A percentile compares a stretch with the other conserved stretches of the same genome.
Evolutionary conservation across 257 asterid species (phyloP).

Genomic region (Fraxinus cuspidata): DNA sequence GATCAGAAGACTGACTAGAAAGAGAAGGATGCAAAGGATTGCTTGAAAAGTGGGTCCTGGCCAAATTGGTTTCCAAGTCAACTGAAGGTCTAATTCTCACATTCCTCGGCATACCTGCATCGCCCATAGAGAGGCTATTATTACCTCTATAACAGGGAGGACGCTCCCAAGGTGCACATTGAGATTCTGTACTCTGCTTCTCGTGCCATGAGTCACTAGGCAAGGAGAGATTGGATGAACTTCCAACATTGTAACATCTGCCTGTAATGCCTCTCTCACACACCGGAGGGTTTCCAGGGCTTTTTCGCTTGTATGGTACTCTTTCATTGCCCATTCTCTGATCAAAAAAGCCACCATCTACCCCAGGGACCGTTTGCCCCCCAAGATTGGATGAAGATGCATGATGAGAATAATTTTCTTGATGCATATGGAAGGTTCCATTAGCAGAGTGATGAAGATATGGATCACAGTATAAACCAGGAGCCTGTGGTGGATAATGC

Average conservation of each 20-base stretch:
- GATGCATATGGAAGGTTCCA: conserved; percentile 47
- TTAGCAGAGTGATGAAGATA: conserved; percentile 45
- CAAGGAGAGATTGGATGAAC: conserved; percentile 64
- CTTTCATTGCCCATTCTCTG: conserved; percentile 47
- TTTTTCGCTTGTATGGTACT: conserved; percentile 72
- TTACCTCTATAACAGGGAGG: conserved; percentile 52
- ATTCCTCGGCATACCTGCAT: conserved; percentile 60
- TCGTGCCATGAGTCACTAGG: conserved; percentile 59
- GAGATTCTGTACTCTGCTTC: conserved; percentile 55
- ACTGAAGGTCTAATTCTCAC: conserved; percentile 67
- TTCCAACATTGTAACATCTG: conserved; percentile 63
- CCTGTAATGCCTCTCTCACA: conserved; percentile 43
- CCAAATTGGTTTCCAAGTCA: conserved; percentile 45
- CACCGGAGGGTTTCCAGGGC: conserved; percentile 55
- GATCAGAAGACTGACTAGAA: conserved; percentile 42
- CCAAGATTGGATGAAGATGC: conserved; percentile 63
- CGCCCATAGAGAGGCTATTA: conserved; percentile 52
- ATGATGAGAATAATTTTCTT: conserved; percentile 49
- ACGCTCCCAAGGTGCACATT: conserved; percentile 50
- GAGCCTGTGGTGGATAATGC: conserved; percentile 50
- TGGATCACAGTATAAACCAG: conserved; percentile 51
- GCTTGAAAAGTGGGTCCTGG: conserved; percentile 45
- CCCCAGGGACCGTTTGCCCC: conserved; percentile 48
- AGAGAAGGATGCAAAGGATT: conserved; percentile 42
- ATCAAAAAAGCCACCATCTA: conserved; percentile 51